Conservation (phyloP, 805 yeast species). For the Diddensiella caesifluorescens region DNA sequence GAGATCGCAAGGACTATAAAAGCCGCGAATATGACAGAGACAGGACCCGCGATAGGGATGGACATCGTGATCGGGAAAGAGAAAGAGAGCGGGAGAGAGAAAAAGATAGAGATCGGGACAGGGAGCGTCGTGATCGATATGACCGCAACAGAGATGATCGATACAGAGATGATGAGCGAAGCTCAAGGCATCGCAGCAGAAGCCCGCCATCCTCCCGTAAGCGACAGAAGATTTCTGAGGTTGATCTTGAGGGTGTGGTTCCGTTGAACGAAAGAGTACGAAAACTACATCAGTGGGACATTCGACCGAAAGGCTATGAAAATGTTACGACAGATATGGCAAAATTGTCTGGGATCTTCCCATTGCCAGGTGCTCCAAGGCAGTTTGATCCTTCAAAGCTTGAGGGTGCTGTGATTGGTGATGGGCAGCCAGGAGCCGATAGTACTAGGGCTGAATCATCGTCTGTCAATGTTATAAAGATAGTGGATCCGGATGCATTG, state of each 20-base stretch:
- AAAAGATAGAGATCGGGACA: slow-evolving; percentile 9
- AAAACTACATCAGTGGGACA: slow-evolving; percentile 59
- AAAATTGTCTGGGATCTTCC: slow-evolving; percentile 72
- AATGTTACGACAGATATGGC: slow-evolving; percentile 70
- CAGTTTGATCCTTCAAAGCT: slow-evolving; percentile 10
- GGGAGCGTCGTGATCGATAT: background rate
- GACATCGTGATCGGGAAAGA: slow-evolving; percentile 2
- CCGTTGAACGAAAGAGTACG: slow-evolving; percentile 51
- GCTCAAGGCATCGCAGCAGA: slow-evolving; percentile 13
- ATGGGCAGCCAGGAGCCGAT: no score
- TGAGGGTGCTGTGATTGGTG: background rate
- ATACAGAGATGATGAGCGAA: slow-evolving; percentile 13
- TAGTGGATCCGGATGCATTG: slow-evolving; percentile 9
- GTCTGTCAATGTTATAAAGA: background rate
- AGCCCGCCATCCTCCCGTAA: slow-evolving; percentile 8
- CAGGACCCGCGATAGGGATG: no score
- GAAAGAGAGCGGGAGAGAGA: slow-evolving; percentile 6
- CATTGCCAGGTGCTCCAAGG: slow-evolving; percentile 41
- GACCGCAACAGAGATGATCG: slow-evolving; percentile 7
- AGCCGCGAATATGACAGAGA: no score
- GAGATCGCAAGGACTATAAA: no score
- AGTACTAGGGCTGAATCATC: background rate
- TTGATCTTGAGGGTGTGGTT: slow-evolving; percentile 36
- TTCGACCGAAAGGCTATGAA: slow-evolving; percentile 67
- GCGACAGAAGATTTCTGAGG: slow-evolving; percentile 5